phyloP scores from a whole-genome alignment of 164 flowering plant species.

The Protea cynaroides region DNA sequence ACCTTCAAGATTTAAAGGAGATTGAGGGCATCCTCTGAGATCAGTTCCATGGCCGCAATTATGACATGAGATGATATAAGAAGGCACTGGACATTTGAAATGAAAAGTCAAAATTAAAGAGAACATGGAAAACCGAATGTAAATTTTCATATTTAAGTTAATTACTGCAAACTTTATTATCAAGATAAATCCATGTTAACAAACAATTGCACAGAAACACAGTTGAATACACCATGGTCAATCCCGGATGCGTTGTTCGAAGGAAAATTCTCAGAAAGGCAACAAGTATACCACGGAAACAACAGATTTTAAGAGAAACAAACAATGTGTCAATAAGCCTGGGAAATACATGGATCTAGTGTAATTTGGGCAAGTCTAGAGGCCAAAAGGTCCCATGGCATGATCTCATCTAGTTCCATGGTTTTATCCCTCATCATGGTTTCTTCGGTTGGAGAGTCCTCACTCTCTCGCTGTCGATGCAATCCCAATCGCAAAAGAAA shows the following conservation, averaged over 20 bases:
- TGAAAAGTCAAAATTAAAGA: slow-evolving; percentile 5
- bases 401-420: too few relatives aligned
- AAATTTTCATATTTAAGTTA: background rate
- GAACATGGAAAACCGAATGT: background rate
- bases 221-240: background rate
- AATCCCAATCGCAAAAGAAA: too few relatives aligned
- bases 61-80: slow-evolving; percentile 65
- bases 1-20: slow-evolving; percentile 78
- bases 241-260: background rate
- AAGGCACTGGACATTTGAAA: slow-evolving; percentile 65
- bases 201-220: background rate
- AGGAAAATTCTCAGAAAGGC: background rate
- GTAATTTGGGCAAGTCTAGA: too few relatives aligned
- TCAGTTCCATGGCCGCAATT: slow-evolving; percentile 98
- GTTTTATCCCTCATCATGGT: too few relatives aligned
- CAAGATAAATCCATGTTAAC: too few relatives aligned
- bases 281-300: background rate
- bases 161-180: background rate
- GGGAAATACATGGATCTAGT: too few relatives aligned
- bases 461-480: too few relatives aligned
- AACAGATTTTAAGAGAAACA: background rate
- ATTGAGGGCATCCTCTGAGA: slow-evolving; percentile 89
- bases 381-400: too few relatives aligned
- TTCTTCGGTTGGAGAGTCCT: too few relatives aligned
- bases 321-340: background rate